Percentiles rank a stretch among this genome's conserved stretches.
Conservation (phyloP, 2,329 filamentous ascomycete species). For the Ceratocystis harringtonii region DNA sequence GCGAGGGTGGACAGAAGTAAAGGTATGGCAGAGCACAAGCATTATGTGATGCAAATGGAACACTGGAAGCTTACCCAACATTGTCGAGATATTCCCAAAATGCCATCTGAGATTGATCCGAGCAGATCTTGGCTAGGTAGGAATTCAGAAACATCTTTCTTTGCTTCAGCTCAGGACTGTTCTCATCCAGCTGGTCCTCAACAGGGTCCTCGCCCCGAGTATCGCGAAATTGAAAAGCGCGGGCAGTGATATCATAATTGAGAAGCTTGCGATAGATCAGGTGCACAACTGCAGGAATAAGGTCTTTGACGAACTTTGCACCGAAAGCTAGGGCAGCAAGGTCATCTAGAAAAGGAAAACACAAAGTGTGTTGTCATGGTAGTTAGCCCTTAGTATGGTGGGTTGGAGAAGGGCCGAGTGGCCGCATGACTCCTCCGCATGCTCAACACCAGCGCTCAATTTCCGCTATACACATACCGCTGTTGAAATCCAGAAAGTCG, state of each 20-base stretch:
- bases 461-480: constrained; percentile 34
- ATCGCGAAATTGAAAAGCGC: constrained; percentile 51
- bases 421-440: not conserved
- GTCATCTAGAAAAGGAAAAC: constrained; percentile 38
- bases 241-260: constrained; percentile 66
- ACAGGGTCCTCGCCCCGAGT: constrained; percentile 53
- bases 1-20: not conserved
- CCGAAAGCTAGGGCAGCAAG: constrained; percentile 55
- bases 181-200: constrained; percentile 47
- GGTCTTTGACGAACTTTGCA: constrained; percentile 62
- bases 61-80: constrained; percentile 43
- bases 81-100: constrained; percentile 79
- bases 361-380: not conserved
- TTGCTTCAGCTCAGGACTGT: constrained; percentile 59
- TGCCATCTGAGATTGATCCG: constrained; percentile 57
- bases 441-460: not conserved
- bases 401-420: not conserved
- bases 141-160: constrained; percentile 66
- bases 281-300: constrained; percentile 71
- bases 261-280: constrained; percentile 73
- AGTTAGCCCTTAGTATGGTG: not conserved
- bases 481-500: constrained; percentile 60
- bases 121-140: constrained; percentile 60
- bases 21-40: not conserved
- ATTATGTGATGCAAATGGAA: not conserved